Conservation (phyloP, 306 rosid species). For the Trifolium dubium region DNA sequence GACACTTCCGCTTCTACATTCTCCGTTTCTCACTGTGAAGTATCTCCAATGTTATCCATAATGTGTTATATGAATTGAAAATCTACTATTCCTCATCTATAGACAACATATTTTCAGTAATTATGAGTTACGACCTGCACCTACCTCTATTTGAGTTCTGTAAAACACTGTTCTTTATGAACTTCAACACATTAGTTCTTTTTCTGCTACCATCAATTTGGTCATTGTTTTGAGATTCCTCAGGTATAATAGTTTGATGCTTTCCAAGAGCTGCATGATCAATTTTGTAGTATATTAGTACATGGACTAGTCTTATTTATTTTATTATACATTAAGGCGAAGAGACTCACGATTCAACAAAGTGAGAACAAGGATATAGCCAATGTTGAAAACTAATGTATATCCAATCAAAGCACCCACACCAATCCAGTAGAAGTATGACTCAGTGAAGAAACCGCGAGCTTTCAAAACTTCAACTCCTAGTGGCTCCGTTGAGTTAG, state of each 20-base stretch:
- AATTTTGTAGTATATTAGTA: slow-evolving; percentile 30
- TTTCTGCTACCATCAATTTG: slow-evolving; percentile 24
- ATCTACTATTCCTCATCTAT: slow-evolving; percentile 2
- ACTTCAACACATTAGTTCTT: slow-evolving; percentile 28
- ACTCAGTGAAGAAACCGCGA: slow-evolving; percentile 56
- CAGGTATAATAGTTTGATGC: slow-evolving; percentile 46
- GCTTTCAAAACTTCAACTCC: slow-evolving; percentile 57
- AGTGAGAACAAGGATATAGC: slow-evolving; percentile 55
- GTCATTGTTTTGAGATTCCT: slow-evolving; percentile 44
- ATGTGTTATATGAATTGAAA: slow-evolving; percentile 18
- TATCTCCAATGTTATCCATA: slow-evolving; percentile 14
- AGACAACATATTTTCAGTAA: neutral
- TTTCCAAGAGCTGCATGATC: slow-evolving; percentile 50
- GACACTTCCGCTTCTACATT: slow-evolving; percentile 28
- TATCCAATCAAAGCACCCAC: slow-evolving; percentile 50
- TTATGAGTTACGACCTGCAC: neutral
- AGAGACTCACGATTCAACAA: slow-evolving; percentile 58
- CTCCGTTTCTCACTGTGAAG: slow-evolving; percentile 39
- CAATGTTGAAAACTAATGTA: slow-evolving; percentile 51
- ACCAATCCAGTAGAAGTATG: slow-evolving; percentile 53
- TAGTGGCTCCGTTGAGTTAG: slow-evolving; percentile 48
- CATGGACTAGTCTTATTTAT: slow-evolving; percentile 1
- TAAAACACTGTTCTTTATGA: neutral
- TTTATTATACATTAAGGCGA: slow-evolving; percentile 24
- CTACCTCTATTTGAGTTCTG: slow-evolving; percentile 46